A percentile compares a stretch with the other conserved stretches of the same genome.
These are phyloP conservation scores for Spathaspora girioi DNA, from an alignment of 805 yeast species.

Conservation along the genomic window DNA sequence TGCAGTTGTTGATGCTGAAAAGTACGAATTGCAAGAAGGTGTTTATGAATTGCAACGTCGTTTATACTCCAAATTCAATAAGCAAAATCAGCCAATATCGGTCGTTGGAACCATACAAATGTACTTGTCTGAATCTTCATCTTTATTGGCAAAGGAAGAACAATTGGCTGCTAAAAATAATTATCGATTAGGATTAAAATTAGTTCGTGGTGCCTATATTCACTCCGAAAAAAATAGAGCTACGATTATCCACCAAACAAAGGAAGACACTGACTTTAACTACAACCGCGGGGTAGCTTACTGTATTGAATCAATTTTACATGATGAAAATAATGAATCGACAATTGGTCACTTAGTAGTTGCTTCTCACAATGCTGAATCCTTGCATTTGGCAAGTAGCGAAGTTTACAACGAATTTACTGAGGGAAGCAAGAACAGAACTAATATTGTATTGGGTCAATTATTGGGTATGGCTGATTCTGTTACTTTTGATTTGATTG, in stretches of 20 bases:
- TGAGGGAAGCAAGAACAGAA: constrained; percentile 21
- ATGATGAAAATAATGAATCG: constrained; percentile 40
- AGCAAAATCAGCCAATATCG: constrained; percentile 50
- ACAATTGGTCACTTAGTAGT: constrained; percentile 77
- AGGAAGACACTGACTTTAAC: constrained; percentile 73
- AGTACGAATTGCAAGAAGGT: constrained; percentile 82
- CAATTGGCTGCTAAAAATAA: constrained; percentile 54
- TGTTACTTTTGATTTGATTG: constrained; percentile 70
- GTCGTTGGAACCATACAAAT: constrained; percentile 92
- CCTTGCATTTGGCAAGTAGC: constrained; percentile 70
- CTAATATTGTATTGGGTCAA: constrained; percentile 83
- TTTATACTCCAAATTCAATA: constrained; percentile 71
- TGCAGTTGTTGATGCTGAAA: constrained; percentile 88
- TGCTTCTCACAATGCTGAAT: constrained; percentile 83
- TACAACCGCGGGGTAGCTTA: constrained; percentile 67
- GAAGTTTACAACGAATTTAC: constrained; percentile 33
- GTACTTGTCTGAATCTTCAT: constrained; percentile 73
- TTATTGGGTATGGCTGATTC: constrained; percentile 95
- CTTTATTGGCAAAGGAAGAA: constrained; percentile 59
- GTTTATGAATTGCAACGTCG: constrained; percentile 87
- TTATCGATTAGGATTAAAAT: constrained; percentile 79
- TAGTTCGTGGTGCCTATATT: constrained; percentile 94
- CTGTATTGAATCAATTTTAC: constrained; percentile 57
- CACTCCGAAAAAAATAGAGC: constrained; percentile 78
- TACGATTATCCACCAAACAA: constrained; percentile 67